A percentile compares a stretch with the other conserved stretches of the same genome.
Evolutionary conservation across 169 alveolate species (phyloP).

Genomic region (Cryptosporidium baileyi): DNA sequence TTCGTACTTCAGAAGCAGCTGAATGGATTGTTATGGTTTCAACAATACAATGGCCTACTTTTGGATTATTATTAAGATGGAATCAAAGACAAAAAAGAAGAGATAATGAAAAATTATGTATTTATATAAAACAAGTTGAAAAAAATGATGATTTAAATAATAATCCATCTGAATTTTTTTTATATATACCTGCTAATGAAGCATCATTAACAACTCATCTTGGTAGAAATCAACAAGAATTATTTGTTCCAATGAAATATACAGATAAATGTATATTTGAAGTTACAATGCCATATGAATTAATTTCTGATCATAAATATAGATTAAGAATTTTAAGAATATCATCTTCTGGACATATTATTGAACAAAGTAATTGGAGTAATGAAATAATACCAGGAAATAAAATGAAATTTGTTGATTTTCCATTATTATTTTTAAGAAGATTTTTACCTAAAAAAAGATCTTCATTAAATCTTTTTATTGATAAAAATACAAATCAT

Average conservation of each 20-base stretch:
- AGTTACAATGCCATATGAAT: conserved; percentile 47
- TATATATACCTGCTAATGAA: conserved; percentile 48
- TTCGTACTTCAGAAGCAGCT: conserved; percentile 69
- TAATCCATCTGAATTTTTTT: not conserved
- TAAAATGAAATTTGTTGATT: conserved; percentile 69
- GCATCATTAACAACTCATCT: conserved; percentile 63
- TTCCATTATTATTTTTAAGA: conserved; percentile 70
- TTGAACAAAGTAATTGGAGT: conserved; percentile 72
- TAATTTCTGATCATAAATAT: conserved; percentile 30
- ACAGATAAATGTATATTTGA: conserved; percentile 69
- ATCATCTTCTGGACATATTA: conserved; percentile 41
- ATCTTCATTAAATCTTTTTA: conserved; percentile 74
- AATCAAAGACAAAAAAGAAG: conserved; percentile 69
- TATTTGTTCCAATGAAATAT: conserved; percentile 73
- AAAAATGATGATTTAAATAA: not conserved
- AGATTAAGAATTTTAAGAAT: conserved; percentile 30
- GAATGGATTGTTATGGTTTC: conserved; percentile 75
- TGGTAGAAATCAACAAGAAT: conserved; percentile 74
- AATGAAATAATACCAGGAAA: conserved; percentile 73
- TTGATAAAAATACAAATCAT: conserved; percentile 70
- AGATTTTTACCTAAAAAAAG: conserved; percentile 65
- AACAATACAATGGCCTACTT: conserved; percentile 70
- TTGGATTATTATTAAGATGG: conserved; percentile 76
- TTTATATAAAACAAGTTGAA: conserved; percentile 72
- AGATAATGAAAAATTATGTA: conserved; percentile 62